Base-by-base conservation (phyloP, 192 early-diverging fungal species). In the Oehlia diaphana region DNA sequence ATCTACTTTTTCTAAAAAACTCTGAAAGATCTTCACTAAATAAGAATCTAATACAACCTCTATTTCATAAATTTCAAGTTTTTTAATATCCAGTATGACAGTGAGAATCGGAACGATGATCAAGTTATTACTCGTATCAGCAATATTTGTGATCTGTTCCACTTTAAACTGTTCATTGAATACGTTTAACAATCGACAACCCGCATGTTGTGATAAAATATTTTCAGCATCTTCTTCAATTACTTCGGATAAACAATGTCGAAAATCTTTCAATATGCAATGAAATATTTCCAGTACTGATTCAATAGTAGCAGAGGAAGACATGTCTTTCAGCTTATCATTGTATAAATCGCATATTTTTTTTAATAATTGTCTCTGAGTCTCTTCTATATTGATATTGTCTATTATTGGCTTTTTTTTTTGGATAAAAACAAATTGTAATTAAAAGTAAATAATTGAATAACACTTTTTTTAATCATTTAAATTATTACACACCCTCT, bases 211-310 rank as follows among this genome's bases (percentile, higher is more conserved):
- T 26, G 23, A 10, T 16, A 66, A 33, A 33, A 31, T 14, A 33
- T 66, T 9, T 26, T 33, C 23, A 13, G 2, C 28, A 31, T 28
- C 1, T 16, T 28, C 64, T 33, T 66, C 14, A 66, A 33, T 31
- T 33, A 16, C 64, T 31, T 66, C 64, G 16, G 23, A 33, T 66
- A 66, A 33, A 33, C 64, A 28, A 26, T 66, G 28, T 9, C 64
- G 23, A 66, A 66, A 66, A 33, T 66, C 64, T 33, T 66, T 66
- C 14, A 66, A 16, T 14, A 66, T 13, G 5, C 31, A 12, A 66
- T 66, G 64, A 66, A 66, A 66, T 66, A 66, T 66, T 28, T 66
- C 64, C 14, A 33, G 26, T 8, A 28, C 9, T 66, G 64, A 58
- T 58, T 21, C 14, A 58, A 58, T 21, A 58, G 53, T 21, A 21